Evolutionary conservation across 2,329 filamentous ascomycete genomes (phyloP), one percentile per base, ranked within the genome.

Genomic region (Claviceps digitariae): DNA sequence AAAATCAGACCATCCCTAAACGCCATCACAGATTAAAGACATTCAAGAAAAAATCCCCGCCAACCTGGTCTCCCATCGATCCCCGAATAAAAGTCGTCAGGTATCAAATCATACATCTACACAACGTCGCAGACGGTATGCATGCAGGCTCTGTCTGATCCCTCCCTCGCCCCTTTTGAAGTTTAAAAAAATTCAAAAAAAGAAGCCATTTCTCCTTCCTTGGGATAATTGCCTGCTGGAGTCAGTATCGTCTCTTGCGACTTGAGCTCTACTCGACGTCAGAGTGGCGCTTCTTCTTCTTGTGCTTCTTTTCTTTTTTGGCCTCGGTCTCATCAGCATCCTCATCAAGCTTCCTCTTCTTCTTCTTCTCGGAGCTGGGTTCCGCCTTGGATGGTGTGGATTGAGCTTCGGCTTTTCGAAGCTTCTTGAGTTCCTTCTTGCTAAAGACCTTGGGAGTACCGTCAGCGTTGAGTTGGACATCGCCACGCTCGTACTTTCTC

Each of bases 351-450:
- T 87, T 86, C 66, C 83, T 79, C 78, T 88, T 87, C 79, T 88
- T 88, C 68, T 77, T 78, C 62, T 70, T 64, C 49, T 61, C 57
- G 4, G 58, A 52, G 15, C 43, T 46, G 46, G 58, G 61, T 51
- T 67, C 67, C 27, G 67, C 64, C 56, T 72, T 70, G 49, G 69
- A 69, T 17, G 73, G 74, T 44, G 68, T 67, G n/a, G 57, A 59
- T 51, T 65, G 60, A 62, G 81, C 79, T 64, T 80, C 79, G 20
- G 67, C 69, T 71, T 84, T 86, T 70, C 79, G 81, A 55, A 77
- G 71, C 74, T 86, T 86, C 77, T 87, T 87, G 62, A 84, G 68
- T 48, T 87, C 83, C 72, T 87, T 88, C 76, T 88, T 88, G 74
- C 81, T 86, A 61, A 83, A 69, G 4, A 86, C 74, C 60, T 79